phyloP scores from a whole-genome alignment of 805 yeast genomes.

The Ogataea sp. region DNA sequence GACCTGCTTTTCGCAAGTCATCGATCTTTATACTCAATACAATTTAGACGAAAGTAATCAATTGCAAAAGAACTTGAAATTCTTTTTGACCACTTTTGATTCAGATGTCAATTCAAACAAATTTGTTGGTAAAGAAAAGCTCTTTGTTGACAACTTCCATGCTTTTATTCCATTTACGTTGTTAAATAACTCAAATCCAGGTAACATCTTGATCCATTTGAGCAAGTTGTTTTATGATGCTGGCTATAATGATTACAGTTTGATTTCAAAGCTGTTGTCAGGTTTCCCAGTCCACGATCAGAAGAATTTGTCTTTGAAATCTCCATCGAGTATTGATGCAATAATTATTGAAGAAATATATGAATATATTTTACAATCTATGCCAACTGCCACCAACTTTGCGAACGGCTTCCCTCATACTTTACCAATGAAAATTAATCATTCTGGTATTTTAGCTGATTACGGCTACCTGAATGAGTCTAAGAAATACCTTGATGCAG shows the following conservation, averaged over 20 bases:
- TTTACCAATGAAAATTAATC: slow-evolving; percentile 52
- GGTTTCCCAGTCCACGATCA: slow-evolving; percentile 21
- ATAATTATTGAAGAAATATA: slow-evolving; percentile 60
- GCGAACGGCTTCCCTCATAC: slow-evolving; percentile 37
- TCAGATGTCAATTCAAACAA: slow-evolving; percentile 10
- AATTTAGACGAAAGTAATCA: slow-evolving; percentile 13
- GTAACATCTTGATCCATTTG: slow-evolving; percentile 17
- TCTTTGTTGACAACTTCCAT: slow-evolving; percentile 22
- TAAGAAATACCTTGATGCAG: slow-evolving; percentile 51
- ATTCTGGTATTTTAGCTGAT: slow-evolving; percentile 66
- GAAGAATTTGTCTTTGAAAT: slow-evolving; percentile 1
- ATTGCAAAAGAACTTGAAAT: slow-evolving; percentile 18
- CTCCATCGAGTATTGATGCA: slow-evolving; percentile 30
- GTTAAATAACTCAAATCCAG: slow-evolving; percentile 17
- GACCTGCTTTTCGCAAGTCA: slow-evolving; percentile 36
- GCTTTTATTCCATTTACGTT: slow-evolving; percentile 23
- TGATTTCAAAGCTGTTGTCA: slow-evolving; percentile 26
- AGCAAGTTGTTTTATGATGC: slow-evolving; percentile 27
- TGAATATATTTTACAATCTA: slow-evolving; percentile 40
- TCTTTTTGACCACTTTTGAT: slow-evolving; percentile 19
- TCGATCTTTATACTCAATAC: slow-evolving; percentile 26
- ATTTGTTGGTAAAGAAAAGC: slow-evolving; percentile 16
- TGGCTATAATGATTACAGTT: slow-evolving; percentile 33
- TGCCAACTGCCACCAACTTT: slow-evolving; percentile 25
- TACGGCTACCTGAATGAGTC: slow-evolving; percentile 51